Evolutionary conservation across 805 yeast species (phyloP).

Genomic region (Teunomyces cretensis): DNA sequence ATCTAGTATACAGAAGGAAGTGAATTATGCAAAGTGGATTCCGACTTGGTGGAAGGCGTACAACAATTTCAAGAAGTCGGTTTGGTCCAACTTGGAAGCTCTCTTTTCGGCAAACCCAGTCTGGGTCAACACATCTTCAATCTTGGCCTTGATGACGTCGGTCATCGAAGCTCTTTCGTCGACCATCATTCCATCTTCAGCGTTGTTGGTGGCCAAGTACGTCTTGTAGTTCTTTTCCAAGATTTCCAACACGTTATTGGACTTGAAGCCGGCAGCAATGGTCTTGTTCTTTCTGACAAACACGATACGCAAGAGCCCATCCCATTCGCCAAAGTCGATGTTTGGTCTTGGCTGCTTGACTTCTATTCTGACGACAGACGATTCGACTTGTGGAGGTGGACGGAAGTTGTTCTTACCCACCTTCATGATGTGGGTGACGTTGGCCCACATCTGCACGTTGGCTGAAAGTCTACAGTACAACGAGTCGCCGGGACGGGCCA

Average conservation of each 20-base stretch:
- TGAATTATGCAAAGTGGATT: constrained; percentile 79
- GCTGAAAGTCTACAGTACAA: constrained; percentile 92
- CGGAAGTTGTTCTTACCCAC: constrained; percentile 95
- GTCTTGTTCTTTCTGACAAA: constrained; percentile 94
- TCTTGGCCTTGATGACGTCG: constrained; percentile 61
- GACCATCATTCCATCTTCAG: constrained; percentile 40
- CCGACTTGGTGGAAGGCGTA: constrained; percentile 97
- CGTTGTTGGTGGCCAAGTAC: constrained; percentile 55
- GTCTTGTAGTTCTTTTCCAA: constrained; percentile 87
- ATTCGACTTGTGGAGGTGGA: constrained; percentile 98
- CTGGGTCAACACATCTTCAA: constrained; percentile 70
- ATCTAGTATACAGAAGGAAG: constrained; percentile 5
- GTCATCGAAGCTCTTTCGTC: constrained; percentile 42
- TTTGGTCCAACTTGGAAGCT: constrained; percentile 92
- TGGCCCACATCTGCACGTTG: constrained; percentile 99
- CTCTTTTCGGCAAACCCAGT: constrained; percentile 84
- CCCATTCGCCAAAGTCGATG: constrained; percentile 95
- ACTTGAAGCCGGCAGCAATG: constrained; percentile 87
- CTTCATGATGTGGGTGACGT: constrained; percentile 96
- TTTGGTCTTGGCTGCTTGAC: constrained; percentile 92
- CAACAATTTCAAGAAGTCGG: constrained; percentile 81
- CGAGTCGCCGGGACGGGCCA: constrained; percentile 96
- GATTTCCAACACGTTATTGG: constrained; percentile 73
- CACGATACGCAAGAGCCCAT: constrained; percentile 86
- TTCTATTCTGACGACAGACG: constrained; percentile 92